Evolutionary conservation across 768 basidiomycete species (phyloP).

Genomic region (Tulasnella sp.): DNA sequence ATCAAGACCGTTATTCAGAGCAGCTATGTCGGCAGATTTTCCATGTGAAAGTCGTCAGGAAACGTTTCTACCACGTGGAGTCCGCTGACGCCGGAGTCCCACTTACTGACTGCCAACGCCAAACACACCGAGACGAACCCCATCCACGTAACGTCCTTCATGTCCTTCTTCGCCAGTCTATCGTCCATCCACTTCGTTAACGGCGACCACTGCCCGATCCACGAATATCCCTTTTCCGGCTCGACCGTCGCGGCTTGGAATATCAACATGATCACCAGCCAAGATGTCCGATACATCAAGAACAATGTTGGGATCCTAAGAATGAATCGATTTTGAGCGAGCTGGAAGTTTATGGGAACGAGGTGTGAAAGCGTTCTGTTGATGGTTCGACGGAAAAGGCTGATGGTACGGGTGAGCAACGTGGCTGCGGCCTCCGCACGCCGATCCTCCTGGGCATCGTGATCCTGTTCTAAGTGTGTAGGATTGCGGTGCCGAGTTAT

Average conservation of each 20-base stretch:
- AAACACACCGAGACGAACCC: conserved; percentile 9
- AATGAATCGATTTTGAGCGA: neutral
- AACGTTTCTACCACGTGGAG: neutral
- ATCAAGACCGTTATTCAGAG: conserved; percentile 22
- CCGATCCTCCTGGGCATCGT: neutral
- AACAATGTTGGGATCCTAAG: neutral
- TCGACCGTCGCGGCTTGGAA: neutral
- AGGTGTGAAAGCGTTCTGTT: neutral
- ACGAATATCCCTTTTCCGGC: neutral
- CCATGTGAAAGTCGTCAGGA: neutral
- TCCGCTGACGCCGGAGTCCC: neutral
- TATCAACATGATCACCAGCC: neutral
- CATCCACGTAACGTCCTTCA: conserved; percentile 16
- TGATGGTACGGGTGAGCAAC: neutral
- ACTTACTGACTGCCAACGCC: conserved; percentile 15
- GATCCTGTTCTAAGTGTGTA: conserved; percentile 7
- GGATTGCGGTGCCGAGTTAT: conserved; percentile 3
- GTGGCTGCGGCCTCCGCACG: neutral
- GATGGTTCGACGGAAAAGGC: neutral
- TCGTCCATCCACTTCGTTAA: neutral
- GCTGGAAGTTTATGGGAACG: neutral
- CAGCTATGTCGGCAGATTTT: neutral
- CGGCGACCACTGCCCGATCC: neutral
- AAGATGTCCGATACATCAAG: neutral
- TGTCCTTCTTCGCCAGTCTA: neutral